phyloP scores from a whole-genome alignment of 345 rosid species.

The Lepidium aucheri region DNA sequence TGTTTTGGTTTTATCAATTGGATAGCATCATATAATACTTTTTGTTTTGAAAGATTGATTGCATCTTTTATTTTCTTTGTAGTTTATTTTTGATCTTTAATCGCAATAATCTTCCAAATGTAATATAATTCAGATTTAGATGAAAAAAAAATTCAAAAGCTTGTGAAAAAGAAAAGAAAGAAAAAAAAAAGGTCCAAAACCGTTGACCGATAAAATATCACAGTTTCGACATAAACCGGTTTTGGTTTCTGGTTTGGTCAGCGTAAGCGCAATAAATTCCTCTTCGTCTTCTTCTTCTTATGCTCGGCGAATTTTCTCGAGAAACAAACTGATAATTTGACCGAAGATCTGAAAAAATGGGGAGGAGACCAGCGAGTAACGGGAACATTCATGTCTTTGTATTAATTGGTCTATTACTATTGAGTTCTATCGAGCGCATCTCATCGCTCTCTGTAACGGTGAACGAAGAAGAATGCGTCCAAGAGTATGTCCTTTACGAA shows the following conservation, averaged over 20 bases:
- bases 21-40: too few relatives aligned
- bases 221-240: background rate
- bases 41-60: too few relatives aligned
- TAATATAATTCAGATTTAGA: too few relatives aligned
- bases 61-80: too few relatives aligned
- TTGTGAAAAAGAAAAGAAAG: too few relatives aligned
- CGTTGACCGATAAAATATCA: slow-evolving; percentile 5
- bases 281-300: slow-evolving; percentile 1
- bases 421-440: slow-evolving; percentile 34
- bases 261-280: background rate
- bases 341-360: slow-evolving; percentile 28
- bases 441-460: slow-evolving; percentile 86
- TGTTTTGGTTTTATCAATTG: too few relatives aligned
- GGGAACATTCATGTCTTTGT: slow-evolving; percentile 25
- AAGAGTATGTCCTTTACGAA: slow-evolving; percentile 89
- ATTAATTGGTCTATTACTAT: slow-evolving; percentile 29
- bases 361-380: slow-evolving; percentile 22
- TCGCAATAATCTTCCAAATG: too few relatives aligned
- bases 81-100: too few relatives aligned
- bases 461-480: slow-evolving; percentile 76
- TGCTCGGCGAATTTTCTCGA: slow-evolving; percentile 1
- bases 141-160: too few relatives aligned
- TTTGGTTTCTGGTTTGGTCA: slow-evolving; percentile 15
- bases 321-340: slow-evolving; percentile 9
- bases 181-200: background rate